Evolutionary conservation across 2,329 filamentous ascomycete genomes (phyloP), one percentile per base, ranked within the genome.

Genomic region (Bretziella fagacearum): DNA sequence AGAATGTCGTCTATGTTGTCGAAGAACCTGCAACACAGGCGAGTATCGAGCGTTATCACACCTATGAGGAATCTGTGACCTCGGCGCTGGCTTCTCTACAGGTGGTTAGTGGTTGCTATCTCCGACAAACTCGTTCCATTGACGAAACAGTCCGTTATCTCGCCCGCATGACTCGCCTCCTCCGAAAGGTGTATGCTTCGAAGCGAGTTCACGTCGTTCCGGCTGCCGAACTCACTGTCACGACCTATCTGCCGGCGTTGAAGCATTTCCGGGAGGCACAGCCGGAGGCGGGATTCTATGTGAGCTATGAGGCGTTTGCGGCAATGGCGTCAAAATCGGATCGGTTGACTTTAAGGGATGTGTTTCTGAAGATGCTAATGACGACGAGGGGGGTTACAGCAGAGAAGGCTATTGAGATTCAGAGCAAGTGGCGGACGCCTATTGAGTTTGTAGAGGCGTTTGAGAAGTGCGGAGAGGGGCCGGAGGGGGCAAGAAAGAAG

Each of bases 321-420:
- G 77, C 76, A 1, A 62, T 89, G 37, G 76, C 76, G 1, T 83
- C 79, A 6, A 91, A 91, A 59, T 84, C 80, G 0, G 79, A 83
- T 45, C 72, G 72, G 50, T 72, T 85, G 54, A 83, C 81, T 0
- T 63, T 89, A 7, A 68, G 81, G 47, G 84, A 91, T 55, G 60
- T 87, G 0, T 89, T 75, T 54, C 63, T 91, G 22, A 87, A 87
- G 60, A 89, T 91, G 82, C 69, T 91, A 41, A 86, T 91, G 82
- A 84, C 80, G 52, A 84, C 74, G 1, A 72, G 72, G 47, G 81
- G 81, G 1, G 67, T 91, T 10, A 83, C 80, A 1, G 81, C 79
- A 2, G 82, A 87, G 54, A 84, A 82, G 55, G 84, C 84, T 0
- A 60, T 87, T 4, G 82, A 84, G 60, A 84, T 91, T 10, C 83